Evolutionary conservation across 257 asterid species (phyloP).

Genomic region (Scutellaria barbata): DNA sequence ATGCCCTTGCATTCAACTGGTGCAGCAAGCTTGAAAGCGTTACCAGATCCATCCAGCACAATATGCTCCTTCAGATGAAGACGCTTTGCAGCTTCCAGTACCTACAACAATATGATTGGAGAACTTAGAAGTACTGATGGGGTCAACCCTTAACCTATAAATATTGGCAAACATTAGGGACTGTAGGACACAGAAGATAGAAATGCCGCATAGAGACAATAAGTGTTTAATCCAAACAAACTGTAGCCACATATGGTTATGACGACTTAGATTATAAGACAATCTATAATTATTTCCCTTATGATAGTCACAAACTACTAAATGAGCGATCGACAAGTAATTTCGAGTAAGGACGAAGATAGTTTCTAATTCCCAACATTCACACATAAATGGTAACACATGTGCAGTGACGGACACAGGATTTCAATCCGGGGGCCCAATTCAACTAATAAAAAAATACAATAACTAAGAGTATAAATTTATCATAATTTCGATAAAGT

Average conservation of each 20-base stretch:
- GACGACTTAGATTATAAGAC: conserved; percentile 15
- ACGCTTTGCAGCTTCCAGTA: conserved; percentile 85
- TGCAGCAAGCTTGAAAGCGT: conserved; percentile 82
- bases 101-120: conserved; percentile 48
- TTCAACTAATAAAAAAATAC: too few species aligned
- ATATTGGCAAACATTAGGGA: neutral
- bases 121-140: neutral
- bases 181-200: neutral
- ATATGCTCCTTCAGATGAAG: conserved; percentile 90
- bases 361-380: neutral
- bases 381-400: too few species aligned
- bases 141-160: neutral
- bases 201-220: neutral
- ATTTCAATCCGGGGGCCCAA: too few species aligned
- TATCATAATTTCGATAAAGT: too few species aligned
- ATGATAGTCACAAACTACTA: neutral
- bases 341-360: neutral
- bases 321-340: neutral
- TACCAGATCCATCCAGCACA: conserved; percentile 88
- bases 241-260: conserved; percentile 11
- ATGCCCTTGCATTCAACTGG: conserved; percentile 99
- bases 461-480: too few species aligned
- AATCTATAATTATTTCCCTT: neutral
- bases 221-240: neutral
- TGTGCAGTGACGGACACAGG: too few species aligned